Evolutionary conservation across 176 grass and related monocot species (phyloP).

Genomic region (Poa annua): DNA sequence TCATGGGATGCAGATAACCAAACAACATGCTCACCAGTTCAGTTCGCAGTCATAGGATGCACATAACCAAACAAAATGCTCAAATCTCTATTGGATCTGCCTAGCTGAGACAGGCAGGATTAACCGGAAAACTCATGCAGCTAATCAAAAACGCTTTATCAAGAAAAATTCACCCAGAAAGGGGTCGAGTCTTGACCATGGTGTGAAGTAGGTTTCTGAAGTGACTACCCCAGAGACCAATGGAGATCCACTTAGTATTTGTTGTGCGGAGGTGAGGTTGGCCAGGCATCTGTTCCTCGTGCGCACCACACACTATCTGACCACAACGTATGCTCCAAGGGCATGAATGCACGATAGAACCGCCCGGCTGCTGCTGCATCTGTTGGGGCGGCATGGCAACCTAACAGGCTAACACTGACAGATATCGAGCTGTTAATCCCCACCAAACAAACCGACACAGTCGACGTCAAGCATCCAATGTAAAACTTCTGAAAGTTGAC

Average conservation of each 20-base stretch:
- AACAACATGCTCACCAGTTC: no score
- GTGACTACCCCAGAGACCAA: no score
- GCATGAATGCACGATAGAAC: neutral
- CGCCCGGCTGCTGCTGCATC: neutral
- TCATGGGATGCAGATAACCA: no score
- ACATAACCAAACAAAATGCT: no score
- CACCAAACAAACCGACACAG: neutral
- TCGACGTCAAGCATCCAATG: neutral
- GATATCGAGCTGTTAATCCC: neutral
- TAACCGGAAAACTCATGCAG: no score
- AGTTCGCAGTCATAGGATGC: no score
- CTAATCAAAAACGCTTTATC: no score
- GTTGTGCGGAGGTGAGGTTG: neutral
- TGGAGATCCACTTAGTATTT: neutral
- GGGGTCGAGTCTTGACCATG: no score
- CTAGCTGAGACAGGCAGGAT: no score
- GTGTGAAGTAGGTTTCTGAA: no score
- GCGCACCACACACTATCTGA: neutral
- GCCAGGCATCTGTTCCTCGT: neutral
- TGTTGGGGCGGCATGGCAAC: neutral
- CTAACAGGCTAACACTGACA: neutral
- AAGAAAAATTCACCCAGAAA: no score
- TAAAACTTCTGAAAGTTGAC: neutral
- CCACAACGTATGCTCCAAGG: neutral
- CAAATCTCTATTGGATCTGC: no score